Conservation (phyloP, 306 rosid genomes). For the Begonia fuchsioides region DNA sequence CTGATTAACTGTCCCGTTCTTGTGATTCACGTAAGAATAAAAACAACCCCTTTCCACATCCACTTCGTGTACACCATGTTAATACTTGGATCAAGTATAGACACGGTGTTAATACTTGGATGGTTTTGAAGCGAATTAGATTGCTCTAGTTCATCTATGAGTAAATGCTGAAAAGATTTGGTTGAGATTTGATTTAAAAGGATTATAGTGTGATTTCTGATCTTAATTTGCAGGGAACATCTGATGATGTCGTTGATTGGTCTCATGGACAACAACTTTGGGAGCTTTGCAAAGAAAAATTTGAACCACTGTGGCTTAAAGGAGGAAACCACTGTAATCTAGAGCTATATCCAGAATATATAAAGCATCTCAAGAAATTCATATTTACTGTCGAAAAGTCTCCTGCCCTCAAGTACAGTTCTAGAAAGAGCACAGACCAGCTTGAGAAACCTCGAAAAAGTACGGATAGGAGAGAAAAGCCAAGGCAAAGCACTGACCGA, state of each 20-base stretch:
- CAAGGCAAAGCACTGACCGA: conserved; percentile 49
- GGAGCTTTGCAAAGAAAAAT: conserved; percentile 63
- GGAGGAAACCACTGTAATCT: conserved; percentile 61
- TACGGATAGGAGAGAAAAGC: conserved; percentile 55
- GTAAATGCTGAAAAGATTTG: neutral
- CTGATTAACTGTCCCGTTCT: conserved; percentile 52
- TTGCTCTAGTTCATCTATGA: neutral
- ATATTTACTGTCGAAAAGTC: conserved; percentile 40
- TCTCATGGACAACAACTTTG: conserved; percentile 65
- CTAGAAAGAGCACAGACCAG: conserved; percentile 43
- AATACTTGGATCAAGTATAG: too few species aligned
- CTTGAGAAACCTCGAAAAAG: conserved; percentile 48
- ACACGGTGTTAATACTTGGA: too few species aligned
- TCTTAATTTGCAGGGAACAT: conserved; percentile 40
- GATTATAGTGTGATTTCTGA: neutral
- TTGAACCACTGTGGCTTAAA: conserved; percentile 60
- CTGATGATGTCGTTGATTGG: conserved; percentile 61
- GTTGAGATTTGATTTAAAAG: neutral
- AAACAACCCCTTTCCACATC: neutral
- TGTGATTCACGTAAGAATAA: conserved; percentile 48
- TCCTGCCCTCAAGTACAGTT: conserved; percentile 35
- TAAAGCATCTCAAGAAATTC: conserved; percentile 51
- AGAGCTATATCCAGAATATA: conserved; percentile 55
- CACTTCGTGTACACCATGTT: too few species aligned
- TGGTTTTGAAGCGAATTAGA: neutral